Conservation (phyloP, 768 basidiomycete genomes). For the Auriscalpium orientale region DNA sequence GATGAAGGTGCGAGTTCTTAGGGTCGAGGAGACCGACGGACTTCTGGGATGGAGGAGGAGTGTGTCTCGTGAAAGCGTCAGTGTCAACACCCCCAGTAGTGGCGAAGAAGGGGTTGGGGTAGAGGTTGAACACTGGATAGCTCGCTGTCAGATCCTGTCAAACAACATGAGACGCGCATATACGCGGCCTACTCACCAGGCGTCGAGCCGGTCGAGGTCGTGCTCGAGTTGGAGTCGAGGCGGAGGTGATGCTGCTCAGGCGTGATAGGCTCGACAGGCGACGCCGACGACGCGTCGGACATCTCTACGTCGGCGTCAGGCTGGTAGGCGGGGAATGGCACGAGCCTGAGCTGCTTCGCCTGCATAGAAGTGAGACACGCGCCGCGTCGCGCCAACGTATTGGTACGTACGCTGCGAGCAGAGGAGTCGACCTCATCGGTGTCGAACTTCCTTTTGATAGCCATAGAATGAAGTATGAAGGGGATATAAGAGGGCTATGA, state of each 20-base stretch:
- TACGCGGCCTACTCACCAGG: conserved; percentile 32
- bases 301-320: conserved; percentile 57
- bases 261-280: conserved; percentile 50
- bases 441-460: conserved; percentile 71
- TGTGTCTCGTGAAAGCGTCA: conserved; percentile 24
- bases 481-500: conserved; percentile 5
- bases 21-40: conserved; percentile 64
- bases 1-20: conserved; percentile 46
- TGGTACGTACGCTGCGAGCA: conserved; percentile 25
- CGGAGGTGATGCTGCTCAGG: conserved; percentile 49
- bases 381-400: conserved; percentile 3
- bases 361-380: conserved; percentile 14
- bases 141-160: conserved; percentile 22
- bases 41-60: conserved; percentile 34
- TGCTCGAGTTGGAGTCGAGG: conserved; percentile 58
- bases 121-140: conserved; percentile 59
- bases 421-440: conserved; percentile 46
- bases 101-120: conserved; percentile 20
- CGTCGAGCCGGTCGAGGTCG: conserved; percentile 34
- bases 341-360: conserved; percentile 64
- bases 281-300: conserved; percentile 41
- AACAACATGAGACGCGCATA: conserved; percentile 13
- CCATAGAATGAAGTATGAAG: conserved; percentile 36
- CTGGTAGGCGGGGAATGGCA: conserved; percentile 59
- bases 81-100: conserved; percentile 35